Percentiles rank a stretch among this genome's conserved stretches.
phyloP scores from a whole-genome alignment of 148 eudicot species.

The Amaranthus hypochondriacus region DNA sequence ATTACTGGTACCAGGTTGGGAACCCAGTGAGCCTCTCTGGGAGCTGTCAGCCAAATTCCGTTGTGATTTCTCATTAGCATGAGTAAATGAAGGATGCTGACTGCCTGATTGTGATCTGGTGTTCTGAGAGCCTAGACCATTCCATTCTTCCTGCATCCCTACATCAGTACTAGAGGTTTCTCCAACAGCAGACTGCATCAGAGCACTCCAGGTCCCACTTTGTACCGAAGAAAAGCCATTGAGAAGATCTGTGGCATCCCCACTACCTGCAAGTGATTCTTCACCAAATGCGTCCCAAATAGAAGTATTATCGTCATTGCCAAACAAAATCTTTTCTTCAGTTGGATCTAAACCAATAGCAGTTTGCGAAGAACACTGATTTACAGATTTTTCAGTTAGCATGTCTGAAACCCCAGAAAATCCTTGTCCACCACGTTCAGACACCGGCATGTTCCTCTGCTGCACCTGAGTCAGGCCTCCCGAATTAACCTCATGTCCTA shows the following conservation, averaged over 20 bases:
- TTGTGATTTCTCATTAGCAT: slow-evolving; percentile 34
- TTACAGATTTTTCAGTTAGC: slow-evolving; percentile 33
- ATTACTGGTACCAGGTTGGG: slow-evolving; percentile 31
- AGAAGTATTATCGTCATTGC: slow-evolving; percentile 52
- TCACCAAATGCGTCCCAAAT: slow-evolving; percentile 93
- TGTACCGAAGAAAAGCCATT: slow-evolving; percentile 57
- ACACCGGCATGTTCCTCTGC: slow-evolving; percentile 32
- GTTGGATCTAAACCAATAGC: slow-evolving; percentile 73
- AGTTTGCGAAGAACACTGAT: slow-evolving; percentile 40
- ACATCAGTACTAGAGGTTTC: slow-evolving; percentile 59
- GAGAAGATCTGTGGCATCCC: slow-evolving; percentile 35
- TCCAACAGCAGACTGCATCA: slow-evolving; percentile 97
- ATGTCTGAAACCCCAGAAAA: slow-evolving; percentile 33
- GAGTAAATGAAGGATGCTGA: slow-evolving; percentile 30
- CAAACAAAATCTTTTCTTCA: slow-evolving; percentile 84
- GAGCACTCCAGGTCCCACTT: slow-evolving; percentile 98
- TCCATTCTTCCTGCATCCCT: slow-evolving; percentile 61
- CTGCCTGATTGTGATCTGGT: slow-evolving; percentile 34
- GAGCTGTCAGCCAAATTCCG: slow-evolving; percentile 35
- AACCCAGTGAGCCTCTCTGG: slow-evolving; percentile 28
- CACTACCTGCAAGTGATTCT: slow-evolving; percentile 38
- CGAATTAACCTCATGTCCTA: slow-evolving; percentile 33
- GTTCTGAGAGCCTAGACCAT: slow-evolving; percentile 47
- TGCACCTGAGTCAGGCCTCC: slow-evolving; percentile 45
- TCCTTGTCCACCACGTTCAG: slow-evolving; percentile 41